Percentiles rank a stretch among this genome's conserved stretches.
Conservation (phyloP, 371 early-diverging fungal genomes). For the Mucor saturninus region DNA sequence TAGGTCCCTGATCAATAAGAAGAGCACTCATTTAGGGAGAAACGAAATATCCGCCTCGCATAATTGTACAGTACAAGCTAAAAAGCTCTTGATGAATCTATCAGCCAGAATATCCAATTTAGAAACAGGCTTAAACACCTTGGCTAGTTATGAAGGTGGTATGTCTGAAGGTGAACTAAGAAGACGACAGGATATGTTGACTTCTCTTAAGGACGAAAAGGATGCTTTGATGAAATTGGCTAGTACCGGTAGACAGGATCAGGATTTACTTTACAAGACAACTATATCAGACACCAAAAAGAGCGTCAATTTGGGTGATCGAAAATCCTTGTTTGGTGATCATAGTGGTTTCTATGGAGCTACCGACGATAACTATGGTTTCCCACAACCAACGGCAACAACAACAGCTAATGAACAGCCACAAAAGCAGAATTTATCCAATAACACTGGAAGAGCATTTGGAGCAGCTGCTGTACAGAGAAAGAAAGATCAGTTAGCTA, state of each 20-base stretch:
- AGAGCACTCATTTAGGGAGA: constrained; percentile 70
- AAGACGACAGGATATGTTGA: constrained; percentile 80
- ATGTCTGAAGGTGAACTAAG: constrained; percentile 76
- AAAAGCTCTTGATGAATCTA: constrained; percentile 67
- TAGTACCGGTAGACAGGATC: constrained; percentile 55
- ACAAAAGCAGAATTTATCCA: too few relatives aligned
- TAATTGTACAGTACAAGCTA: constrained; percentile 79
- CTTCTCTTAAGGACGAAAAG: constrained; percentile 73
- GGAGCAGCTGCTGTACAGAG: constrained; percentile 59
- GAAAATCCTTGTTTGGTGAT: constrained; percentile 30
- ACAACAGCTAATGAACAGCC: too few relatives aligned
- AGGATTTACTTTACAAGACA: constrained; percentile 25
- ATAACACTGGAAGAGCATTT: constrained; percentile 61
- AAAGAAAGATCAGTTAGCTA: constrained; percentile 32
- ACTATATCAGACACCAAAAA: constrained; percentile 4
- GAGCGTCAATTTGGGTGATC: constrained; percentile 22
- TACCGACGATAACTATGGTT: constrained; percentile 26
- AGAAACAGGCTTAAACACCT: constrained; percentile 56
- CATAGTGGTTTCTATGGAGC: constrained; percentile 10
- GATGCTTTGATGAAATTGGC: constrained; percentile 64
- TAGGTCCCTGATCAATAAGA: constrained; percentile 69
- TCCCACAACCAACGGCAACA: constrained; percentile 15
- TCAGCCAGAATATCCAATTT: constrained; percentile 59
- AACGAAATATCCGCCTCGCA: constrained; percentile 82
- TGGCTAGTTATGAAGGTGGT: constrained; percentile 46